Base-by-base conservation (phyloP, 2,329 filamentous ascomycete species). In the Pseudogymnoascus sp. region DNA sequence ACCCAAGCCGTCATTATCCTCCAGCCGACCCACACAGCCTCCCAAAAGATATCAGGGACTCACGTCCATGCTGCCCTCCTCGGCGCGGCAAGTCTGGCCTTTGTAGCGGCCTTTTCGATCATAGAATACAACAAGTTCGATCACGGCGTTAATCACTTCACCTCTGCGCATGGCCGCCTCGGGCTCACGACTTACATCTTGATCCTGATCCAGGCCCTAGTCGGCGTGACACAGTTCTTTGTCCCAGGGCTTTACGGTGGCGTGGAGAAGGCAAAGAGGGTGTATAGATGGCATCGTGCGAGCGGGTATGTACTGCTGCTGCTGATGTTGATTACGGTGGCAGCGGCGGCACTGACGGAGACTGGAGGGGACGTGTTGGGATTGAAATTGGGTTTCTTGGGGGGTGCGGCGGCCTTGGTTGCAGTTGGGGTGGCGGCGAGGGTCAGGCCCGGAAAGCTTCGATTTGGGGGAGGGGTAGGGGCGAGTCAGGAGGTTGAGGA, bases 281-380 rank as follows among this genome's bases (percentile, higher is more conserved):
- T 96, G 44, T 97, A 93, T 82, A 97, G 96, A 77, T 96, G 93
- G 71, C 95, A 97, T 75, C 85, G 93, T 31, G 77, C 83, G 62
- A 82, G 81, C 21, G 95, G 93, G 1, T 97, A 99, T 73, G 68
- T 85, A 6, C 78, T 93, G 64, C 77, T 93, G 62, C 71, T 88
- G 60, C 70, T 96, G 69, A 81, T 93, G 66, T 76, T 96, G 66
- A 85, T 84, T 8, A 95, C 93, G 0, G 82, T 96, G 40, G 78
- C 83, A 59, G 87, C 88, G 23, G 90, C 93, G 1, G 91, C 87
- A 2, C 81, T 87, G 76, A 97, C 93, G 1, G 81, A 82, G 36
- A 97, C 88, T 75, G 91, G 89, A 70, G 73, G 83, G 66, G 82
- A 81, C 23, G 82, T 89, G 1, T 76, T 95, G 63, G 79, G 86